Evolutionary conservation across 2,329 filamentous ascomycete species (phyloP).

Genomic region (Xylariaceae sp.): DNA sequence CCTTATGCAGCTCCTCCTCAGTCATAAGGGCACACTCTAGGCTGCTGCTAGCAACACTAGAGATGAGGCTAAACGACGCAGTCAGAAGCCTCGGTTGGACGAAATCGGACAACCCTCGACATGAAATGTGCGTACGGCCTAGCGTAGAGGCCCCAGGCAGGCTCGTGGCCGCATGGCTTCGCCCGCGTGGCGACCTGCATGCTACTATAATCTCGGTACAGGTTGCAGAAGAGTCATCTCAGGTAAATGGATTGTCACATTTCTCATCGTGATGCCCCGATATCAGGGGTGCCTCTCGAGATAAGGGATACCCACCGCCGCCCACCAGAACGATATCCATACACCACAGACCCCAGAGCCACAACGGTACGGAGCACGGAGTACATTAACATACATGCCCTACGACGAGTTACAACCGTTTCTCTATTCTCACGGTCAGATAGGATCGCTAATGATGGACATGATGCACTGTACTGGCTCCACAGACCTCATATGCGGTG

Average conservation of each 20-base stretch:
- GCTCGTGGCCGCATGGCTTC: neutral
- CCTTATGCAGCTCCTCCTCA: too few relatives aligned
- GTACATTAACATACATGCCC: neutral
- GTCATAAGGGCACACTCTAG: neutral
- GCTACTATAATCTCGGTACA: neutral
- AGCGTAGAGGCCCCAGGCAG: neutral
- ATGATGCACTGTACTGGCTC: constrained; percentile 6
- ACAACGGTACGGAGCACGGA: neutral
- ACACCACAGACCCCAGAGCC: neutral
- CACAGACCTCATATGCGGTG: neutral
- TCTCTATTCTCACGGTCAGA: neutral
- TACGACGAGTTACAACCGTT: neutral
- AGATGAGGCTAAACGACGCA: neutral
- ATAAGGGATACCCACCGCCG: neutral
- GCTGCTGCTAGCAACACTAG: neutral
- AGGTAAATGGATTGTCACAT: constrained; percentile 7
- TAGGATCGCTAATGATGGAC: neutral
- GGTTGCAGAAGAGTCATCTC: constrained; percentile 1
- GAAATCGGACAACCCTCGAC: neutral
- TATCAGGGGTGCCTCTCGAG: neutral
- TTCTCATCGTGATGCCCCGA: constrained; percentile 2
- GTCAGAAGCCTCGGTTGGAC: neutral
- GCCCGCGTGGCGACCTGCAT: constrained; percentile 11
- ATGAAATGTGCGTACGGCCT: neutral
- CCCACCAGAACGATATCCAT: neutral